Evolutionary conservation across 768 basidiomycete species (phyloP).

Genomic region (Suillus clintonianus): DNA sequence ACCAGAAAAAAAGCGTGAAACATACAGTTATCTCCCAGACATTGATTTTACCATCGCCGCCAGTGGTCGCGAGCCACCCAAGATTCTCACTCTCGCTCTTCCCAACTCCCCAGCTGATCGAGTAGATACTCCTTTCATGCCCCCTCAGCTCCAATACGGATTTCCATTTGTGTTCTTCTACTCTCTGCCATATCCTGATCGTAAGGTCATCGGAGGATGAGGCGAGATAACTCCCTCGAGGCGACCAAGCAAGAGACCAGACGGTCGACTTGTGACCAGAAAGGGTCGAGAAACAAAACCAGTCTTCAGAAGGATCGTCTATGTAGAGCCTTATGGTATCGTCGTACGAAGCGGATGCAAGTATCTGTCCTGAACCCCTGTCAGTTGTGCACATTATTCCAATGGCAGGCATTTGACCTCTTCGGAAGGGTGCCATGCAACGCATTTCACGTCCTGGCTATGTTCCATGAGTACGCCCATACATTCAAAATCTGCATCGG

Average conservation of each 20-base stretch:
- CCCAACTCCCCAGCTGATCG: constrained; percentile 69
- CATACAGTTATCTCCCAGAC: constrained; percentile 77
- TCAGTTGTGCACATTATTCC: constrained; percentile 13
- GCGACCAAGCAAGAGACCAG: constrained; percentile 86
- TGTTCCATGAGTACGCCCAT: constrained; percentile 97
- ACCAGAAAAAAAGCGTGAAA: background rate
- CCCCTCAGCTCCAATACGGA: constrained; percentile 58
- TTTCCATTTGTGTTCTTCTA: constrained; percentile 63
- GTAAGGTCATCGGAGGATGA: constrained; percentile 85
- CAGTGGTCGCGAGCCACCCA: constrained; percentile 85
- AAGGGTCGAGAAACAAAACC: constrained; percentile 85
- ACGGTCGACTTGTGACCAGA: constrained; percentile 86
- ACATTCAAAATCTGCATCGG: constrained; percentile 93
- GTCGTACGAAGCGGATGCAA: constrained; percentile 96
- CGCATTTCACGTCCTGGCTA: constrained; percentile 91
- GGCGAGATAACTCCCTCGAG: constrained; percentile 78
- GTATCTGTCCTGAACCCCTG: constrained; percentile 58
- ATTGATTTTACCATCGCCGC: constrained; percentile 82
- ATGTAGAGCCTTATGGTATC: constrained; percentile 92
- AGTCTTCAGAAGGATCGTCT: constrained; percentile 93
- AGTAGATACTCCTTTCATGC: constrained; percentile 79
- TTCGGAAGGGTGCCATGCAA: constrained; percentile 94
- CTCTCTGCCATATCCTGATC: constrained; percentile 82
- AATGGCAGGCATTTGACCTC: constrained; percentile 55
- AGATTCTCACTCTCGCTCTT: constrained; percentile 39